phyloP scores from a whole-genome alignment of 1,284 basidiomycete genomes.

The Boletus subluridellus region DNA sequence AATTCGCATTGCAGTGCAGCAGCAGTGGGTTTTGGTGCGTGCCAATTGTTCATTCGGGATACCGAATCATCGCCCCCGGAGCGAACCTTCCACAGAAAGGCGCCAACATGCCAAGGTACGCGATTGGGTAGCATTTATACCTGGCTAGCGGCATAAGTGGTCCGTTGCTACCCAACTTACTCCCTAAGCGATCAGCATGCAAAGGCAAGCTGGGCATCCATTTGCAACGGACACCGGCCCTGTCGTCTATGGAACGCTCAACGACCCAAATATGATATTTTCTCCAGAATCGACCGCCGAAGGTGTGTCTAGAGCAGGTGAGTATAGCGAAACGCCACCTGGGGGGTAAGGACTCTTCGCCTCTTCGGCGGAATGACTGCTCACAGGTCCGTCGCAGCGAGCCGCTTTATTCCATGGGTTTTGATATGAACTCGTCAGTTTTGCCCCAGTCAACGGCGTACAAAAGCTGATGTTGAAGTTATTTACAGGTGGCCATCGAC shows the following conservation, averaged over 20 bases:
- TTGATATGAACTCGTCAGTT: slow-evolving; percentile 6
- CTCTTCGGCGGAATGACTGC: neutral
- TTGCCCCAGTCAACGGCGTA: neutral
- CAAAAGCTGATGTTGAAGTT: no score
- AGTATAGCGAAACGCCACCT: neutral
- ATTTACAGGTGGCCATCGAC: slow-evolving; percentile 2
- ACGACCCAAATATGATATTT: neutral
- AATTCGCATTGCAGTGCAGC: neutral
- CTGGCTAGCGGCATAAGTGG: no score
- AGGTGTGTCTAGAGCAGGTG: neutral
- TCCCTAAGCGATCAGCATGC: neutral
- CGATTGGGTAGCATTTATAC: neutral
- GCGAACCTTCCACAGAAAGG: slow-evolving; percentile 1
- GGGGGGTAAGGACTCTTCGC: neutral
- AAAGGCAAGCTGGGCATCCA: neutral
- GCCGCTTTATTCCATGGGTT: neutral
- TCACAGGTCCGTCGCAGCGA: neutral
- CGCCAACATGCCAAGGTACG: slow-evolving; percentile 6
- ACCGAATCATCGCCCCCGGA: neutral
- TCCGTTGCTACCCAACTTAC: no score
- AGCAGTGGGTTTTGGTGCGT: neutral
- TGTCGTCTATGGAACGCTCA: neutral
- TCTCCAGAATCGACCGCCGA: neutral
- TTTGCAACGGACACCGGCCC: neutral
- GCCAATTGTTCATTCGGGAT: neutral